Conservation (phyloP, 2,329 filamentous ascomycete species). For the Fusarium annulatum region DNA sequence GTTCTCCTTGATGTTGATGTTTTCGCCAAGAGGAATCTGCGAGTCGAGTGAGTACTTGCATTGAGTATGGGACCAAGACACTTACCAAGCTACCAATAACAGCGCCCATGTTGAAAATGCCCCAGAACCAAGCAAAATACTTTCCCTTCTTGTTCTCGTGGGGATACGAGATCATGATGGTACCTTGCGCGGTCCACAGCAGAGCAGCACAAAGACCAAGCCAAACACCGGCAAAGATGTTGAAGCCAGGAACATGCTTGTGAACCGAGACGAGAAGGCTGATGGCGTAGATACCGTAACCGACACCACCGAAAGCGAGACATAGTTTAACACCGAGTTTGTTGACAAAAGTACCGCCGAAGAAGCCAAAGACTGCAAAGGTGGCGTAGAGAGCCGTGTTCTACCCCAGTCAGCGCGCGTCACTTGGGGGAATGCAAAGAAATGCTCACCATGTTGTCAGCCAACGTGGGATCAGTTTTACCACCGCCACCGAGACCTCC, state of each 20-base stretch:
- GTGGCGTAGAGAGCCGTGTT: slow-evolving; percentile 75
- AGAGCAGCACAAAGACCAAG: slow-evolving; percentile 83
- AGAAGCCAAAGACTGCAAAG: slow-evolving; percentile 73
- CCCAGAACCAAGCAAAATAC: slow-evolving; percentile 93
- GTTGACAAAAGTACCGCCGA: slow-evolving; percentile 82
- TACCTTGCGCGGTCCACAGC: slow-evolving; percentile 84
- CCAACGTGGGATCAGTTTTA: slow-evolving; percentile 59
- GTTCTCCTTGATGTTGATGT: slow-evolving; percentile 38
- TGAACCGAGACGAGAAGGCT: slow-evolving; percentile 77
- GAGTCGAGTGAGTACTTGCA: slow-evolving; percentile 52
- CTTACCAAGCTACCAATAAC: slow-evolving; percentile 80
- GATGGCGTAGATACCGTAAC: slow-evolving; percentile 77
- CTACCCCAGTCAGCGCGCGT: slow-evolving; percentile 3
- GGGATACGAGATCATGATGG: slow-evolving; percentile 92
- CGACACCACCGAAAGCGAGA: slow-evolving; percentile 77
- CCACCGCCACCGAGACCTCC: slow-evolving; percentile 71
- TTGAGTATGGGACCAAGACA: not conserved
- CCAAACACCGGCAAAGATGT: slow-evolving; percentile 78
- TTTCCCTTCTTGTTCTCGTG: slow-evolving; percentile 83
- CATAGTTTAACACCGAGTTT: slow-evolving; percentile 75
- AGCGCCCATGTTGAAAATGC: slow-evolving; percentile 92
- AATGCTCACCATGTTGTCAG: slow-evolving; percentile 48
- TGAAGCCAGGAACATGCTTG: slow-evolving; percentile 54
- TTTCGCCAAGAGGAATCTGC: slow-evolving; percentile 60
- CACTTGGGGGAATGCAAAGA: not conserved